Evolutionary conservation across 768 basidiomycete genomes (phyloP), one percentile per base, ranked within the genome.

Genomic region (Lanmaoa rubissima): DNA sequence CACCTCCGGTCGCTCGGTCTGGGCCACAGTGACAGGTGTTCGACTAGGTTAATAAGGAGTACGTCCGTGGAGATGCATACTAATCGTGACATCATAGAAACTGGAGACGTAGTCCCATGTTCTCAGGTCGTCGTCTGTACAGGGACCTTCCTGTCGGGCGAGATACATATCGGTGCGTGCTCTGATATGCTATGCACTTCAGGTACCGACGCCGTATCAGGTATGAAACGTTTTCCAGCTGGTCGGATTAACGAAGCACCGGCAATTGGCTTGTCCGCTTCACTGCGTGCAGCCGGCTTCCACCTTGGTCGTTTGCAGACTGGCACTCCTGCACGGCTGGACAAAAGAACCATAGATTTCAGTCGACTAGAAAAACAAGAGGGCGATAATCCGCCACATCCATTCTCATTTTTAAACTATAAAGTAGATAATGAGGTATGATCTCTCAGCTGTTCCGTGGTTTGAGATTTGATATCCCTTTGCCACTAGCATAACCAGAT

Each of bases 61-160:
- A 14, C n/a, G 2, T 2, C 45, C 19, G 17, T 24, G 11, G 5
- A 34, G 28, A 14, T 9, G 24, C 17, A 41, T 39, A 12, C 53
- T 64, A 13, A 64, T 24, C 1, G 14, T 42, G 31, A 14, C 56
- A 32, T 40, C 21, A 12, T 69, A 92, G 92, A 92, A 34, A 78
- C 82, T 5, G 90, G 91, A 11, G 87, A 93, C 49, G 66, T 85
- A 17, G 84, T 95, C 31, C 74, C 75, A 17, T 95, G 92, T 64
- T 84, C 87, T 4, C 85, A 87, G 61, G 90, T 94, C 12, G 88
- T 96, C 31, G 81, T 96, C 14, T 93, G 92, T 63, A 95, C 93
- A 0, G 94, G 94, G 9, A 96, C 94, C 0, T 96, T 96, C 68
- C 79, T 96, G 26, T 88, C 88, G 3, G 94, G 91, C 12, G 91